These are phyloP conservation scores for Ophiocytium majus DNA, from an alignment of 352 stramenopile species.

Conservation along the genomic window DNA sequence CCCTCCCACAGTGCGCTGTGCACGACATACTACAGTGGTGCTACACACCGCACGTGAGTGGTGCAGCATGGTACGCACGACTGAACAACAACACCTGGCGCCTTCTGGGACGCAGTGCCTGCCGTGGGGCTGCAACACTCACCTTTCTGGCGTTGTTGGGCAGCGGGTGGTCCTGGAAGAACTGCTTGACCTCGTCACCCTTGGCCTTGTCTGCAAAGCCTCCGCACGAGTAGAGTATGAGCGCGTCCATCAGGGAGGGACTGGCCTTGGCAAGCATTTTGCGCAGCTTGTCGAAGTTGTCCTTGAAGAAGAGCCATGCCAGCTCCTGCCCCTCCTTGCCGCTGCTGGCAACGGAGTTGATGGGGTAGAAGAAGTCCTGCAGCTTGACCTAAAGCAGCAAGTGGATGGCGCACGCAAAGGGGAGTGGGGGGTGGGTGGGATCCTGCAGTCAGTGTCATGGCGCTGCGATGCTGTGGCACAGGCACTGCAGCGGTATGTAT, in stretches of 20 bases:
- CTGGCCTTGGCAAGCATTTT: conserved; percentile 69
- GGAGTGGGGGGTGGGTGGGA: too few relatives aligned
- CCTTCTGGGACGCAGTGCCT: background rate
- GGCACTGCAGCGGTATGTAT: too few relatives aligned
- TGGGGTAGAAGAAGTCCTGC: conserved; percentile 74
- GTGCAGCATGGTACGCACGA: background rate
- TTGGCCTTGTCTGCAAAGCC: conserved; percentile 66
- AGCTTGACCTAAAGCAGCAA: conserved; percentile 65
- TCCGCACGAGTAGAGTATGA: conserved; percentile 67
- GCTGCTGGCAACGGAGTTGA: conserved; percentile 62
- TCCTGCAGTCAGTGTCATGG: too few relatives aligned
- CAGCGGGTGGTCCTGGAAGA: conserved; percentile 60
- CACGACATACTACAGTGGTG: background rate
- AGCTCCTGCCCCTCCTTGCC: conserved; percentile 66
- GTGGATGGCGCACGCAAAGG: too few relatives aligned
- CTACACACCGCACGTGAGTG: background rate
- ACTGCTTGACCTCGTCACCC: conserved; percentile 76
- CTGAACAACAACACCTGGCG: background rate
- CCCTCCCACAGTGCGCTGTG: background rate
- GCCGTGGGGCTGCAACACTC: background rate
- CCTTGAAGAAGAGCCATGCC: conserved; percentile 72
- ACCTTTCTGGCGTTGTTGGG: conserved; percentile 55
- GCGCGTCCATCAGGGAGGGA: conserved; percentile 70
- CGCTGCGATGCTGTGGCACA: too few relatives aligned
- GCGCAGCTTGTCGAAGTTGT: conserved; percentile 69